Conservation (phyloP, 2,329 filamentous ascomycete species). For the Pseudogymnoascus verrucosus region DNA sequence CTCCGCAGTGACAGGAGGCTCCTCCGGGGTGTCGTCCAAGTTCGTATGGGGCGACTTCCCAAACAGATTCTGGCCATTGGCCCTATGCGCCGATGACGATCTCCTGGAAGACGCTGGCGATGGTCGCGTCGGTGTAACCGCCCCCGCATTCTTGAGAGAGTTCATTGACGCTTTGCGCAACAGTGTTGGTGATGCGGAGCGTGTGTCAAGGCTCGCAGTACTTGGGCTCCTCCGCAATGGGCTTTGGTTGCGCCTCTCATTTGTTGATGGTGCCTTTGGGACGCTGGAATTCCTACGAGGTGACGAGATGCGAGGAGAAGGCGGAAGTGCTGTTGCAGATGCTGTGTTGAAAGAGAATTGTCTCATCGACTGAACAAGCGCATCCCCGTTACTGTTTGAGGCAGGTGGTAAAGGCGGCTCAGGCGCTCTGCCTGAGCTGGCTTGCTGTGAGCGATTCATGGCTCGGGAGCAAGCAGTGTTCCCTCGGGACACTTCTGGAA, state of each 20-base stretch:
- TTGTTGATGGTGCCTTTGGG: slow-evolving; percentile 5
- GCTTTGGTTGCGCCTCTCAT: slow-evolving; percentile 15
- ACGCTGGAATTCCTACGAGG: neutral
- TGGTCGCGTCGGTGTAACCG: slow-evolving; percentile 29
- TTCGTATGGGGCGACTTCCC: slow-evolving; percentile 33
- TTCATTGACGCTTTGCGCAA: slow-evolving; percentile 35
- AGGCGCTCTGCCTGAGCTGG: slow-evolving; percentile 2
- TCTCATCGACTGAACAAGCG: slow-evolving; percentile 36
- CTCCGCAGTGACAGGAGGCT: slow-evolving; percentile 38
- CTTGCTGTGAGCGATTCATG: slow-evolving; percentile 3
- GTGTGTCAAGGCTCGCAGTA: slow-evolving; percentile 34
- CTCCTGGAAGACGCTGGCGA: slow-evolving; percentile 31
- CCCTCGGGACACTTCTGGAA: neutral
- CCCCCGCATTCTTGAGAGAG: slow-evolving; percentile 33
- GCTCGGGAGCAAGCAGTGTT: neutral
- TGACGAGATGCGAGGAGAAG: slow-evolving; percentile 1
- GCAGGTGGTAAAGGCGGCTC: slow-evolving; percentile 10
- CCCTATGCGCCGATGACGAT: slow-evolving; percentile 36
- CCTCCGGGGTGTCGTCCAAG: slow-evolving; percentile 25
- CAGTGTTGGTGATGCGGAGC: slow-evolving; percentile 35
- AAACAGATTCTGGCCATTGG: slow-evolving; percentile 28
- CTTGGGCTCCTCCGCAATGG: slow-evolving; percentile 33
- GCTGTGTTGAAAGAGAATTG: slow-evolving; percentile 30
- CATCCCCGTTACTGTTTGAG: slow-evolving; percentile 17
- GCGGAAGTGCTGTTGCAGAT: slow-evolving; percentile 8